Percentiles rank a stretch among this genome's conserved stretches.
These are phyloP conservation scores for Hygrocybe coccinea DNA, from an alignment of 768 basidiomycete species.

Conservation along the genomic window DNA sequence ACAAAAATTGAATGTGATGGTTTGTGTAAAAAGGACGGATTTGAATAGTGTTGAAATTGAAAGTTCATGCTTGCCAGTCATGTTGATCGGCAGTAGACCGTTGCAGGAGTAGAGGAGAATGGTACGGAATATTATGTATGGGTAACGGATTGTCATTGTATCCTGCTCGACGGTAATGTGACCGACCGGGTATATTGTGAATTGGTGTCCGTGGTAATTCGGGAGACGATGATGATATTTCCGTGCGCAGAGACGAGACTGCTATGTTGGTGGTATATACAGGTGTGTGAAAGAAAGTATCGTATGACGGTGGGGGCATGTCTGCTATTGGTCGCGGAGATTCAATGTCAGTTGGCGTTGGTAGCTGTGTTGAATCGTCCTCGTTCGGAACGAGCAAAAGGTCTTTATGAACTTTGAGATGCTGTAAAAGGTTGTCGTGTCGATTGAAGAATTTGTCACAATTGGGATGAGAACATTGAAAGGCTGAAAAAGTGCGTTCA, in stretches of 20 bases:
- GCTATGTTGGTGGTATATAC: conserved; percentile 12
- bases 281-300: conserved; percentile 7
- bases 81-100: not conserved
- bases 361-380: not conserved
- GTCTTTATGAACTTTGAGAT: conserved; percentile 64
- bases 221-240: conserved; percentile 5
- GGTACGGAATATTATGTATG: not conserved
- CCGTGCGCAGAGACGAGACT: conserved; percentile 15
- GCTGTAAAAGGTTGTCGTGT: conserved; percentile 77
- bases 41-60: not conserved
- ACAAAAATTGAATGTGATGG: not conserved
- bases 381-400: conserved; percentile 5
- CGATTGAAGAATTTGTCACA: conserved; percentile 76
- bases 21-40: too few relatives aligned
- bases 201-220: not conserved
- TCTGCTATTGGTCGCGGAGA: conserved; percentile 1
- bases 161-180: not conserved
- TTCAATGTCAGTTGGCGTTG: not conserved
- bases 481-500: conserved; percentile 41
- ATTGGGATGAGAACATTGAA: conserved; percentile 59
- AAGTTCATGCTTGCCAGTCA: not conserved
- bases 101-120: not conserved
- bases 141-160: not conserved
- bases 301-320: conserved; percentile 6
- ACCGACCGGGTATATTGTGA: not conserved